Base-by-base conservation (phyloP, 1,139 yeast genomes). In the Scheffersomyces cryptocercus region DNA sequence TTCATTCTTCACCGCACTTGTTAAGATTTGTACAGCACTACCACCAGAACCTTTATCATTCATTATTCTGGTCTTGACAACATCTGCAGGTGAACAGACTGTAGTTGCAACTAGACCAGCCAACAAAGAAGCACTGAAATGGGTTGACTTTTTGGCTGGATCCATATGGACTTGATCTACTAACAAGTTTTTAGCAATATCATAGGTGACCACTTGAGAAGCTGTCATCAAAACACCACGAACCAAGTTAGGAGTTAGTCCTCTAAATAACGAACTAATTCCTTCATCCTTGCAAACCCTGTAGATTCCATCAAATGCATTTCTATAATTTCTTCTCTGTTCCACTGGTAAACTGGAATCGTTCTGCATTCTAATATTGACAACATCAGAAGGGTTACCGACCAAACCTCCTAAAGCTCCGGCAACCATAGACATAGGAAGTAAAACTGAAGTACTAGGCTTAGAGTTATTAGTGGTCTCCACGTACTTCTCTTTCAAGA, bases 51-150 rank as follows among this genome's bases (percentile, higher is more conserved):
- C 78, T 38, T 85, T 79, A 28, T 80, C 70, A 54, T 86, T 85
- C 96, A 89, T 89, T 47, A 88, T 85, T 58, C 95, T 74, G 1
- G 96, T 89, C 65, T 88, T 89, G 41, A 89, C 85, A 8, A 89
- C 97, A 64, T 89, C 96, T 8, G 93, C 96, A 0, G 96, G 96
- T 1, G 95, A 86, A 62, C 96, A 89, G 15, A 88, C 86, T 0
- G 96, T 89, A 1, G 96, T 88, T 4, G 96, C 96, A 9, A 88
- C 90, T 32, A 88, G 69, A 10, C 96, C 96, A 0, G 96, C 95
- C 49, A 85, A 61, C 46, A 88, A 69, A 3, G 91, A 84, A 0
- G 95, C 88, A 29, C 83, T 61, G 58, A 89, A 88, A 62, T 88
- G 96, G 3, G 96, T 88, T 0, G 82, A 61, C 52, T 82, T 82